These are phyloP conservation scores for Lasiodiplodia citricola DNA, from an alignment of 2,329 filamentous ascomycete genomes.

Conservation along the genomic window DNA sequence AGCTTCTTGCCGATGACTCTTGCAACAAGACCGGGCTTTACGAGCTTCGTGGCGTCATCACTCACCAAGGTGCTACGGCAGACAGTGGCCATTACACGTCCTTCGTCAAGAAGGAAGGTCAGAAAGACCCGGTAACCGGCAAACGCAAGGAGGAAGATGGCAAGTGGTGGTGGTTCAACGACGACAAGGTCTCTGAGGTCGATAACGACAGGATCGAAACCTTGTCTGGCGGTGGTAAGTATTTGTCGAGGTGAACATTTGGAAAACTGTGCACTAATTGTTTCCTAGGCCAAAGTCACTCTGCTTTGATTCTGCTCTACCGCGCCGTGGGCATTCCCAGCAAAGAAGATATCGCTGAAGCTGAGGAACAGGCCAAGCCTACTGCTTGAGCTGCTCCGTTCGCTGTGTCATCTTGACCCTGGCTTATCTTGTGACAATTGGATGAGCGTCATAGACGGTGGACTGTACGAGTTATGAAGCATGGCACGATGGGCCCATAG, in stretches of 20 bases:
- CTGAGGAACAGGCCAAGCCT: conserved; percentile 15
- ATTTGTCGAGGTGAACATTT: not conserved
- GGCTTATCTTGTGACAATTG: not conserved
- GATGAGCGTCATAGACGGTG: conserved; percentile 16
- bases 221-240: conserved; percentile 81
- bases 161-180: conserved; percentile 99
- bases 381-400: not conserved
- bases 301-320: conserved; percentile 80
- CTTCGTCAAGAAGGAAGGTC: conserved; percentile 90
- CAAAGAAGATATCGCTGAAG: conserved; percentile 22
- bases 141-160: conserved; percentile 82
- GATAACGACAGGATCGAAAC: conserved; percentile 88
- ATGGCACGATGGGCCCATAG: conserved; percentile 21
- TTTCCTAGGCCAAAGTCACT: conserved; percentile 71
- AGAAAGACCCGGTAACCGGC: conserved; percentile 74
- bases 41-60: conserved; percentile 91
- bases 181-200: conserved; percentile 95
- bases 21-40: conserved; percentile 95
- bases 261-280: conserved; percentile 31
- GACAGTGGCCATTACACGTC: conserved; percentile 98
- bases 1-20: conserved; percentile 76
- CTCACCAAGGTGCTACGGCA: conserved; percentile 94
- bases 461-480: conserved; percentile 24
- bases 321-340: conserved; percentile 63
- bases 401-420: not conserved